Percentiles rank a stretch among this genome's conserved stretches.
Conservation (phyloP, 495 filamentous ascomycete species). For the Hypoxylon fragiforme region DNA sequence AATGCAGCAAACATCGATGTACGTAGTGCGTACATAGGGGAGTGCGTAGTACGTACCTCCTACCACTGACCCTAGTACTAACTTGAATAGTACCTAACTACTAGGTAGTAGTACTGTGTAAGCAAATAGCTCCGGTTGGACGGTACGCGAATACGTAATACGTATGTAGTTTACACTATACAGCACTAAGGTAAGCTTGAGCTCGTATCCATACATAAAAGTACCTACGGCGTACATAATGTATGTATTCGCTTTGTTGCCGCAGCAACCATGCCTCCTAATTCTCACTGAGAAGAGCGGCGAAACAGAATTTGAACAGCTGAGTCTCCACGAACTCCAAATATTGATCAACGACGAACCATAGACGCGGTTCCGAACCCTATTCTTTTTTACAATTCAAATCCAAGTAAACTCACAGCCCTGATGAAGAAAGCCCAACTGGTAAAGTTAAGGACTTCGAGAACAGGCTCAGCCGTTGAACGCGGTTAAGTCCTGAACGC, state of each 20-base stretch:
- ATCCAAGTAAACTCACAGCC: background rate
- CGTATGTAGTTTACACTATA: too few relatives aligned
- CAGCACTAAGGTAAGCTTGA: too few relatives aligned
- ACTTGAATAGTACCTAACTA: too few relatives aligned
- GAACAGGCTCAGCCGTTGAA: conserved; percentile 9
- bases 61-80: too few relatives aligned
- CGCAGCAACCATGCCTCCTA: conserved; percentile 15
- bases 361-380: conserved; percentile 2
- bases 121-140: background rate
- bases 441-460: conserved; percentile 10
- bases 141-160: conserved; percentile 2
- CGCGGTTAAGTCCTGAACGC: conserved; percentile 13
- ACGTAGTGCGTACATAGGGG: too few relatives aligned
- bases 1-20: too few relatives aligned
- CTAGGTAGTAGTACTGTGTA: too few relatives aligned
- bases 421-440: conserved; percentile 21
- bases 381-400: background rate
- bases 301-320: conserved; percentile 25
- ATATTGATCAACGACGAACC: conserved; percentile 8
- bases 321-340: conserved; percentile 20
- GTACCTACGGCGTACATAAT: too few relatives aligned
- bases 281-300: conserved; percentile 15
- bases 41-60: too few relatives aligned
- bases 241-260: conserved; percentile 18
- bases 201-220: too few relatives aligned